Conservation (phyloP, 2,329 filamentous ascomycete genomes). For the Arthrocladium fulminans region DNA sequence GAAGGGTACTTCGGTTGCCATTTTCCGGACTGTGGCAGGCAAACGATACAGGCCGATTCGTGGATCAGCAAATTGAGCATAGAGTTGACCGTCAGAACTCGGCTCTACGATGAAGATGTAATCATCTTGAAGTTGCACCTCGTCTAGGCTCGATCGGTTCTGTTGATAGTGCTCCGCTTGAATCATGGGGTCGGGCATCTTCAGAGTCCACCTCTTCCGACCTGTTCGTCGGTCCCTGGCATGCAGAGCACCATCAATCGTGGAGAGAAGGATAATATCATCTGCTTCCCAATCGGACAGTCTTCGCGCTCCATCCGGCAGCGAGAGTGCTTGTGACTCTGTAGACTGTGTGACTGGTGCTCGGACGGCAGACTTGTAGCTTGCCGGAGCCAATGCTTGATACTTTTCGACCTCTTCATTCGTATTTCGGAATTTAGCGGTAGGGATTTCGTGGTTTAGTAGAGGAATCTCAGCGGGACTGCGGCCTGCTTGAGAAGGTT, state of each 20-base stretch:
- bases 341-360: conserved; percentile 72
- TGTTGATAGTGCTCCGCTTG: conserved; percentile 74
- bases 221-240: conserved; percentile 83
- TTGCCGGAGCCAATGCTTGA: conserved; percentile 83
- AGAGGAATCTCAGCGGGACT: conserved; percentile 24
- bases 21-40: conserved; percentile 54
- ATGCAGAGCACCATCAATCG: conserved; percentile 94
- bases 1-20: conserved; percentile 70
- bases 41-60: conserved; percentile 39
- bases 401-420: conserved; percentile 16
- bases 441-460: conserved; percentile 21
- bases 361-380: conserved; percentile 64
- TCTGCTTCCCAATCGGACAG: conserved; percentile 99
- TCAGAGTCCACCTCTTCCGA: conserved; percentile 68
- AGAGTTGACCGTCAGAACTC: conserved; percentile 74
- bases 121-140: conserved; percentile 60
- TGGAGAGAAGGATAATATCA: conserved; percentile 99
- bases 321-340: conserved; percentile 58
- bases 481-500: conserved; percentile 20
- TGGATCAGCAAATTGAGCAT: conserved; percentile 66
- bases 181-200: conserved; percentile 73
- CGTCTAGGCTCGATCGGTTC: conserved; percentile 54
- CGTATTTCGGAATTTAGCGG: conserved; percentile 21
- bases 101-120: conserved; percentile 95
- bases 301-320: conserved; percentile 90